Conservation (phyloP, 129 eudicot species). For the Deinandra increscens region DNA sequence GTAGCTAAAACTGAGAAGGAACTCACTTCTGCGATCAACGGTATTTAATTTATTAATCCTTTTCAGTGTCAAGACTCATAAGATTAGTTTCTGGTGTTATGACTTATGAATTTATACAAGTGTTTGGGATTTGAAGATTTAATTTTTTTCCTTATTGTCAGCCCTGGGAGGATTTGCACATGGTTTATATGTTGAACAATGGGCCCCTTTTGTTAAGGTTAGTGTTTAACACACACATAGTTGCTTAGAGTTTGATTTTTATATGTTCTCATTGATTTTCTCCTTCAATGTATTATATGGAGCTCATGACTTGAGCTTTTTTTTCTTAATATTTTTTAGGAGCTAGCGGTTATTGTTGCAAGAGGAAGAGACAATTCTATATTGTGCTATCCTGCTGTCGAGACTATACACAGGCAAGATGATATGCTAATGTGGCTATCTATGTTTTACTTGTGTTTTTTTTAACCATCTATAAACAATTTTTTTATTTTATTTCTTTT, state of each 20-base stretch:
- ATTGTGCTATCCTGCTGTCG: slow-evolving; percentile 86
- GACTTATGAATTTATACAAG: not conserved
- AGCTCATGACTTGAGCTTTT: not conserved
- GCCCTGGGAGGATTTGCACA: slow-evolving; percentile 92
- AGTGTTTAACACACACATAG: slow-evolving; percentile 22
- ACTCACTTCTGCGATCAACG: slow-evolving; percentile 66
- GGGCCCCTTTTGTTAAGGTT: slow-evolving; percentile 98
- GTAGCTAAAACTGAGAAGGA: slow-evolving; percentile 78
- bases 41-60: slow-evolving; percentile 26
- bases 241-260: not conserved
- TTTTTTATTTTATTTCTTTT: not conserved
- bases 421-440: not conserved
- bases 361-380: slow-evolving; percentile 89
- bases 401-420: slow-evolving; percentile 91
- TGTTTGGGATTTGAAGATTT: slow-evolving; percentile 8
- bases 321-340: slow-evolving; percentile 53
- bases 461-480: not conserved
- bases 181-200: slow-evolving; percentile 88
- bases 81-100: not conserved
- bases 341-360: slow-evolving; percentile 92
- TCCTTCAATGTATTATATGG: not conserved
- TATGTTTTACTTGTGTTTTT: not conserved
- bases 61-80: not conserved
- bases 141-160: slow-evolving; percentile 34
- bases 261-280: not conserved